Evolutionary conservation across 1,139 yeast genomes (phyloP).

Genomic region (Geotrichum phurueaensis): DNA sequence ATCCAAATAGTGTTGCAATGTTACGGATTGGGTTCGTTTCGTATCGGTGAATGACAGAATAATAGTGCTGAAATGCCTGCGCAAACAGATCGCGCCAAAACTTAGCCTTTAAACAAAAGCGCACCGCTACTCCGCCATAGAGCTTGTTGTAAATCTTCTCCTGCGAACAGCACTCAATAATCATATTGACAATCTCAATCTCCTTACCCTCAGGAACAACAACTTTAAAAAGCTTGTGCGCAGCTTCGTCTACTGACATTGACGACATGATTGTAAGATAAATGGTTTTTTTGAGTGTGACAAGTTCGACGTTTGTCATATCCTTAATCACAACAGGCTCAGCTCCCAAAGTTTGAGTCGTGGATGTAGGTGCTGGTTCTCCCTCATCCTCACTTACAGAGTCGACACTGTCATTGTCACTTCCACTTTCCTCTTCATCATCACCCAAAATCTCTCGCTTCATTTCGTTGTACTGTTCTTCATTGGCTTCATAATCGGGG

Average conservation of each 20-base stretch:
- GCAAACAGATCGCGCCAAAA: constrained; percentile 56
- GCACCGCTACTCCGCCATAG: constrained; percentile 74
- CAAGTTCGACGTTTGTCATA: constrained; percentile 59
- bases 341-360: constrained; percentile 21
- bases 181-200: constrained; percentile 58
- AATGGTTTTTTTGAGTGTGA: constrained; percentile 64
- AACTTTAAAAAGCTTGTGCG: constrained; percentile 64
- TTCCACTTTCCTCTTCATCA: constrained; percentile 33
- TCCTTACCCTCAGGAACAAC: constrained; percentile 31
- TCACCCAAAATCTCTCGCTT: constrained; percentile 45
- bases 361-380: constrained; percentile 27
- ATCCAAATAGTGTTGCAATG: constrained; percentile 84
- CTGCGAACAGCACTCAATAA: constrained; percentile 78
- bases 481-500: constrained; percentile 47
- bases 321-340: constrained; percentile 44
- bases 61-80: constrained; percentile 50
- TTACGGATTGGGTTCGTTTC: constrained; percentile 74
- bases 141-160: constrained; percentile 84
- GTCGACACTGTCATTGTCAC: constrained; percentile 23
- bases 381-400: constrained; percentile 20
- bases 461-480: constrained; percentile 40
- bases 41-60: constrained; percentile 53
- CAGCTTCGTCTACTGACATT: constrained; percentile 88
- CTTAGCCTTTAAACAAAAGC: constrained; percentile 46
- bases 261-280: constrained; percentile 88